Base-by-base conservation (phyloP, 352 stramenopile genomes). In the Pythium coloratum region DNA sequence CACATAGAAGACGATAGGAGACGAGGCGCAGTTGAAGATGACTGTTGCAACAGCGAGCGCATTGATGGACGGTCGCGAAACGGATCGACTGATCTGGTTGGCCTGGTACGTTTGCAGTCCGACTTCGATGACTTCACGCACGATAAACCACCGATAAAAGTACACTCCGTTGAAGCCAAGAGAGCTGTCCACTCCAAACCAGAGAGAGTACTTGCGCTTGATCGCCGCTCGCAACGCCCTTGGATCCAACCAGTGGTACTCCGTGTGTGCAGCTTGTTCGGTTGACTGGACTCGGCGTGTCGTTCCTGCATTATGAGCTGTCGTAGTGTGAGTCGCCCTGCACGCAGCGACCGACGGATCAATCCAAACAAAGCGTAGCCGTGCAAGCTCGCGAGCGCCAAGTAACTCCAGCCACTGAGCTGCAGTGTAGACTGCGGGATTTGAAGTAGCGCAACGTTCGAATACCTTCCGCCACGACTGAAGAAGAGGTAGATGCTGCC, bases 71-170 rank as follows among this genome's bases (percentile, higher is more conserved):
- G 46, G 1, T 20, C 32, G 30, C 0, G 54, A 1, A 0, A 69
- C 47, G 6, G 16, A 54, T 0, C 24, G 24, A 18, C 62, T 63
- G n/a, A 69, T n/a, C 13, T 53, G 24, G 55, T 69, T 40, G 5
- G 62, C 46, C 24, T 69, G 62, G 54, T 63, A 61, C 2, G 61
- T 67, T 18, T 67, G 61, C 24, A 67, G n/a, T 3, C 10, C 24
- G 51, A 61, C 24, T 32, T 67, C 61, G n/a, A 61, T 16, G 1
- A 36, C 18, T 30, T 67, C 61, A 16, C 61, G 61, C 14, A 61
- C 8, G 1, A 28, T 5, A 20, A 49, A 59, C 4, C 13, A 28
- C 8, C n/a, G 13, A 26, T 46, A n/a, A 16, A 66, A 59, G 59
- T 59, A 18, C 20, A 30, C 14, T 0, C 59, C 34, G 49, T 66